phyloP scores from a whole-genome alignment of 2,329 filamentous ascomycete genomes.

The Eurotiales sp. region DNA sequence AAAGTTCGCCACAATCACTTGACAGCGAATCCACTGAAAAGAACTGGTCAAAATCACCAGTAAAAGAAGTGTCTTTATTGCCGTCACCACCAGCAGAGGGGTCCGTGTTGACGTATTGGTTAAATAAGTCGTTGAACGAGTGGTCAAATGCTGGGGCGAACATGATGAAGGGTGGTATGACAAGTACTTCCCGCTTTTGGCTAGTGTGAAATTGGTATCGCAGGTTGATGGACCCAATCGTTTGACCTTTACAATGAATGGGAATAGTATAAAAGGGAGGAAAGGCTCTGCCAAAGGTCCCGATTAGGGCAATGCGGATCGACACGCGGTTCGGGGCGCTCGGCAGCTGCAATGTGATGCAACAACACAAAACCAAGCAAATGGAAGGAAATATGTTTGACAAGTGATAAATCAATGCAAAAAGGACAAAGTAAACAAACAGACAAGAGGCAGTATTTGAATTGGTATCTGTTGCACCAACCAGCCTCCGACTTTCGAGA shows the following conservation, averaged over 20 bases:
- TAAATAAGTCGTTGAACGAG: slow-evolving; percentile 60
- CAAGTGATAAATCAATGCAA: slow-evolving; percentile 30
- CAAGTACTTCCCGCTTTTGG: slow-evolving; percentile 44
- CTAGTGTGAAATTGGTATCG: slow-evolving; percentile 21
- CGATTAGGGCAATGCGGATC: slow-evolving; percentile 11
- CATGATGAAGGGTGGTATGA: slow-evolving; percentile 45
- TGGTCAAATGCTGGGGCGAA: slow-evolving; percentile 48
- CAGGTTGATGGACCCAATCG: slow-evolving; percentile 21
- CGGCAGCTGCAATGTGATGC: slow-evolving; percentile 5
- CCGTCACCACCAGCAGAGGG: slow-evolving; percentile 45
- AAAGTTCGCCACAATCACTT: slow-evolving; percentile 50
- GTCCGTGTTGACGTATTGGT: slow-evolving; percentile 60
- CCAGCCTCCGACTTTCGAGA: slow-evolving; percentile 35
- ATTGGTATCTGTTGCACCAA: slow-evolving; percentile 21
- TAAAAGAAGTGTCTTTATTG: slow-evolving; percentile 47
- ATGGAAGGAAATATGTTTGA: slow-evolving; percentile 31
- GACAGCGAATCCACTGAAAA: slow-evolving; percentile 49
- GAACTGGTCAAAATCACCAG: slow-evolving; percentile 50
- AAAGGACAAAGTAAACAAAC: slow-evolving; percentile 43
- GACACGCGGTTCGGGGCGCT: neutral
- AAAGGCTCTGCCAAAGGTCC: slow-evolving; percentile 20
- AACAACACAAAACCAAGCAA: slow-evolving; percentile 13
- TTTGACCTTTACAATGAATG: slow-evolving; percentile 29
- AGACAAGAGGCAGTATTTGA: slow-evolving; percentile 37
- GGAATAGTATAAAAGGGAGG: slow-evolving; percentile 18